A percentile compares a stretch with the other conserved stretches of the same genome.
phyloP scores from a whole-genome alignment of 2,329 filamentous ascomycete species.

The Cladobotryum protrusum region DNA sequence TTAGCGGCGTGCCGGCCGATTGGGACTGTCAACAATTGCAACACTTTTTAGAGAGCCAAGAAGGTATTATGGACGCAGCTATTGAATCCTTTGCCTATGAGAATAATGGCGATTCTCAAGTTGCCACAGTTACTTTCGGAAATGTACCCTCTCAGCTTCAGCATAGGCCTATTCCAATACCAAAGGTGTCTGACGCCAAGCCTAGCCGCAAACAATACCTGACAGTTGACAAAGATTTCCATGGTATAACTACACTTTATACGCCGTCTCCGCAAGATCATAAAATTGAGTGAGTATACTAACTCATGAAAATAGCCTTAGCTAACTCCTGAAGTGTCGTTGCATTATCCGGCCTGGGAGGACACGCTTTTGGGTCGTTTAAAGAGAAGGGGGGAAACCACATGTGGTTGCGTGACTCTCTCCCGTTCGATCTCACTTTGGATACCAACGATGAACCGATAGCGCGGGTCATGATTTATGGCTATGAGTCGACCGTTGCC shows the following conservation, averaged over 20 bases:
- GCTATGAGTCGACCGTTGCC: conserved; percentile 18
- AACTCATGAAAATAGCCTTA: background rate
- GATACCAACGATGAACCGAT: background rate
- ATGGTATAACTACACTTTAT: conserved; percentile 9
- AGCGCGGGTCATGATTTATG: conserved; percentile 22
- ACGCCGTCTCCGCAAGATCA: background rate
- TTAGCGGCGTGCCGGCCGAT: background rate
- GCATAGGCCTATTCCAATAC: background rate
- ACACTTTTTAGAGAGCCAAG: background rate
- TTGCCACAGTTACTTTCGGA: background rate
- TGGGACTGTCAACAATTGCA: background rate
- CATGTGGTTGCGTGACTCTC: conserved; percentile 26
- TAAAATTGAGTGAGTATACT: conserved; percentile 5
- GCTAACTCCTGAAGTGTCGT: conserved; percentile 8
- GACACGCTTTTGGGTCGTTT: conserved; percentile 26
- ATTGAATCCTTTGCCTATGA: background rate
- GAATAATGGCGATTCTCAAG: background rate
- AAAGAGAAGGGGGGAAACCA: conserved; percentile 18
- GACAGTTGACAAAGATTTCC: conserved; percentile 2
- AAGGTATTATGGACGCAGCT: background rate
- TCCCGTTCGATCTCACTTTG: conserved; percentile 17
- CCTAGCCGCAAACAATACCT: background rate
- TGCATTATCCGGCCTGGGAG: conserved; percentile 17
- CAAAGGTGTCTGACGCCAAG: background rate
- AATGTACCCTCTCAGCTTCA: background rate